Evolutionary conservation across 2,329 filamentous ascomycete species (phyloP).

Genomic region (Thelonectria olida): DNA sequence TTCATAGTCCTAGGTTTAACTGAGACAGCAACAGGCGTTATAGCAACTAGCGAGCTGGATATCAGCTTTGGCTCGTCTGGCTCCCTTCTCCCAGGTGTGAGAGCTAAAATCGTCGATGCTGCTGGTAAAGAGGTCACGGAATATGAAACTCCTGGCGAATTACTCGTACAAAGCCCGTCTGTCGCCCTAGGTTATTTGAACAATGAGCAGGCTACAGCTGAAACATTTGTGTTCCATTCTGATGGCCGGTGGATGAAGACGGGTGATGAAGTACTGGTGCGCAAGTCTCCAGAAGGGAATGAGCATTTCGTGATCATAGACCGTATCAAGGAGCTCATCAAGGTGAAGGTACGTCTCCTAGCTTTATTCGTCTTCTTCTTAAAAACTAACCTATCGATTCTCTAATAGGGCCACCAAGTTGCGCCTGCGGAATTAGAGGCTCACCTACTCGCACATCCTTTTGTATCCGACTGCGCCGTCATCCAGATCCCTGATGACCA

Average conservation of each 20-base stretch:
- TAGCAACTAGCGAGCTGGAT: constrained; percentile 72
- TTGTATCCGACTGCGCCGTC: constrained; percentile 78
- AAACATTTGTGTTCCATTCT: constrained; percentile 75
- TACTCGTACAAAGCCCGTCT: constrained; percentile 80
- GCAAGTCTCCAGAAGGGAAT: constrained; percentile 68
- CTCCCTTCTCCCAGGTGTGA: constrained; percentile 69
- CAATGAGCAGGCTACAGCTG: constrained; percentile 82
- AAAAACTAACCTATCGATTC: not conserved
- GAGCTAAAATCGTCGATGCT: constrained; percentile 69
- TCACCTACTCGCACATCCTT: constrained; percentile 74
- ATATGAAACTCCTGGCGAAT: constrained; percentile 80
- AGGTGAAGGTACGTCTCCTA: constrained; percentile 80
- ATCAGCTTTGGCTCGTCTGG: constrained; percentile 76
- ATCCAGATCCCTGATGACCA: constrained; percentile 72
- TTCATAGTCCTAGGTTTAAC: too few relatives aligned
- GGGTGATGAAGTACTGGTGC: constrained; percentile 83
- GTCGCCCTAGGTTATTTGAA: constrained; percentile 86
- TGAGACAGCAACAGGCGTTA: constrained; percentile 64
- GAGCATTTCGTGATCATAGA: constrained; percentile 90
- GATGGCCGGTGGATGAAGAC: constrained; percentile 83
- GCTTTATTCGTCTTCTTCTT: not conserved
- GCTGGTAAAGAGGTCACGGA: constrained; percentile 75
- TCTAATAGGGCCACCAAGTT: constrained; percentile 73
- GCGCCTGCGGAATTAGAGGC: constrained; percentile 82
- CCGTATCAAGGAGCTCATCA: constrained; percentile 76